These are phyloP conservation scores for Tolypocladium inflatum DNA, from an alignment of 2,329 filamentous ascomycete genomes.

Conservation along the genomic window DNA sequence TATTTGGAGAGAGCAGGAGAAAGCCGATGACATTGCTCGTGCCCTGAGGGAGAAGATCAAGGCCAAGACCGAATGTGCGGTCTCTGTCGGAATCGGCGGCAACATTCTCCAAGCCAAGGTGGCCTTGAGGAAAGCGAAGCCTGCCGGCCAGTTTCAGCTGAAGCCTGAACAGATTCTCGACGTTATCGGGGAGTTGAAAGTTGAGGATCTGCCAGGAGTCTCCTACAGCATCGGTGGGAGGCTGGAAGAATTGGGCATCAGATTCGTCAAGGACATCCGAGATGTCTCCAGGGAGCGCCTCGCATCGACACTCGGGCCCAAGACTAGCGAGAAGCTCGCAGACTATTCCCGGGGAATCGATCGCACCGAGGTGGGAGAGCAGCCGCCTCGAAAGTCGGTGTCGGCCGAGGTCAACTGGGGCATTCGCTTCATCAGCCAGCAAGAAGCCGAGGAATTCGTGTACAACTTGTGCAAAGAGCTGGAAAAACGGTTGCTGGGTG, in stretches of 20 bases:
- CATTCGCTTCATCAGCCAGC: slow-evolving; percentile 83
- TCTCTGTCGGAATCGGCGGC: slow-evolving; percentile 84
- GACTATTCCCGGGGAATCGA: slow-evolving; percentile 89
- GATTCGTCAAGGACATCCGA: slow-evolving; percentile 73
- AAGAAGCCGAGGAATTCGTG: slow-evolving; percentile 91
- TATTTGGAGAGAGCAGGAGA: slow-evolving; percentile 68
- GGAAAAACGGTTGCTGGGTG: slow-evolving; percentile 68
- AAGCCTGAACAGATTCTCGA: slow-evolving; percentile 70
- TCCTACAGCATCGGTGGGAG: slow-evolving; percentile 82
- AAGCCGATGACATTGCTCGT: slow-evolving; percentile 59
- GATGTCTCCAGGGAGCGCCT: slow-evolving; percentile 68
- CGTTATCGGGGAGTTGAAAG: slow-evolving; percentile 67
- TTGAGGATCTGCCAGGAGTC: slow-evolving; percentile 83
- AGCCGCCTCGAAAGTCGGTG: slow-evolving; percentile 81
- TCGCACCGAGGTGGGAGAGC: slow-evolving; percentile 72
- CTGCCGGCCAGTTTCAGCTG: slow-evolving; percentile 84
- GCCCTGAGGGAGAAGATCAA: slow-evolving; percentile 61
- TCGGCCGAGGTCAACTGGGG: slow-evolving; percentile 98
- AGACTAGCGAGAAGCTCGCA: slow-evolving; percentile 84
- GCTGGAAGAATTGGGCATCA: slow-evolving; percentile 77
- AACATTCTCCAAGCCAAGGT: slow-evolving; percentile 91
- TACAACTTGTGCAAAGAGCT: slow-evolving; percentile 77
- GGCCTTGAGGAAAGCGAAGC: slow-evolving; percentile 84
- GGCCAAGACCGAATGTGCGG: slow-evolving; percentile 68
- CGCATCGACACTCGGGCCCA: slow-evolving; percentile 67